A percentile compares a stretch with the other conserved stretches of the same genome.
phyloP scores from a whole-genome alignment of 805 yeast genomes.

The Candida mattraensis region DNA sequence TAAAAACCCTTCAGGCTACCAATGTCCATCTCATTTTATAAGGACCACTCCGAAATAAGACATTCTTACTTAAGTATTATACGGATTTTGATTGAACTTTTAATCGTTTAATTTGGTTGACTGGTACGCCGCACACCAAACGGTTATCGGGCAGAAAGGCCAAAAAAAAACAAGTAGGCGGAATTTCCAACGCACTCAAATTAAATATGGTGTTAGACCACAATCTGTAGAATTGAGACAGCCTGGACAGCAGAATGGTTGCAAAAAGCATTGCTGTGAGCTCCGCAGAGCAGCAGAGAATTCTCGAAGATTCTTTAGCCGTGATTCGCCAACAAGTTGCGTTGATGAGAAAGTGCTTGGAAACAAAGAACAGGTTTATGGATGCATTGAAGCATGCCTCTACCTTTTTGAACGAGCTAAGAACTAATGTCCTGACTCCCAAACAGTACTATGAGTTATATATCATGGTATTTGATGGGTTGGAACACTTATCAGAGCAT shows the following conservation, averaged over 20 bases:
- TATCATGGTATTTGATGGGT: slow-evolving; percentile 77
- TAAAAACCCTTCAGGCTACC: slow-evolving; percentile 82
- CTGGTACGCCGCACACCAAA: no score
- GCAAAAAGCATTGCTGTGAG: slow-evolving; percentile 18
- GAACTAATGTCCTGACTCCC: slow-evolving; percentile 76
- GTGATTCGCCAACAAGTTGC: slow-evolving; percentile 68
- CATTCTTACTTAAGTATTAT: no score
- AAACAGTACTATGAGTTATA: slow-evolving; percentile 93
- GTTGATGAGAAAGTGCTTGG: slow-evolving; percentile 75
- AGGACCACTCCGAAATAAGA: slow-evolving; percentile 59
- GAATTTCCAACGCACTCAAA: not conserved
- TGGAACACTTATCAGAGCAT: slow-evolving; percentile 64
- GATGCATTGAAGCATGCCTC: slow-evolving; percentile 89
- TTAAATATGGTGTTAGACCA: no score
- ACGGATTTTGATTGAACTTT: not conserved
- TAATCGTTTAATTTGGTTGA: no score
- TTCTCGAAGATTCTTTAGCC: slow-evolving; percentile 44
- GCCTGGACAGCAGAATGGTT: slow-evolving; percentile 17
- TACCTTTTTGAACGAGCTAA: slow-evolving; percentile 73
- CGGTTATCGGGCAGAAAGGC: no score
- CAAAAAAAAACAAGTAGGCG: not conserved
- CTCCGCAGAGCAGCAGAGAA: slow-evolving; percentile 28
- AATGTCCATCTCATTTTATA: slow-evolving; percentile 84
- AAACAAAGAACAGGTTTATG: slow-evolving; percentile 64
- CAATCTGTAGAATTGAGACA: no score